phyloP scores from a whole-genome alignment of 1,139 yeast species.

The Hemisphaericaspora lyxosophila region DNA sequence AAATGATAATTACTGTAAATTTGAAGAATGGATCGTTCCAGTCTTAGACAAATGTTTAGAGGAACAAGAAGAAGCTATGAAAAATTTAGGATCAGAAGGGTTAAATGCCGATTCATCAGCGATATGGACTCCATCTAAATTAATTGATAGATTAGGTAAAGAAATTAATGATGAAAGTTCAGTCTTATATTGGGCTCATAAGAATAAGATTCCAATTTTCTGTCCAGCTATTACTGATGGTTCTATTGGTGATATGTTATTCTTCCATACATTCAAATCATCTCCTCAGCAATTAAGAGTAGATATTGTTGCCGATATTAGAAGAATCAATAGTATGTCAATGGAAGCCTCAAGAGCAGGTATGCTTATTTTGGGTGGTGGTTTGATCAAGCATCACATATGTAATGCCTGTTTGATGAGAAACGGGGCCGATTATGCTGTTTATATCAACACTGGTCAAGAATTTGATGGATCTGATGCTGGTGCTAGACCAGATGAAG shows the following conservation, averaged over 20 bases:
- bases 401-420: constrained; percentile 98
- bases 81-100: constrained; percentile 60
- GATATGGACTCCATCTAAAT: constrained; percentile 88
- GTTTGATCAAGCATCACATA: constrained; percentile 92
- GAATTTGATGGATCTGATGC: constrained; percentile 99
- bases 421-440: constrained; percentile 98
- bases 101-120: constrained; percentile 45
- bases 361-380: constrained; percentile 95
- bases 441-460: constrained; percentile 95
- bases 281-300: constrained; percentile 85
- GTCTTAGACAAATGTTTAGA: constrained; percentile 80
- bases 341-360: constrained; percentile 97
- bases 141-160: constrained; percentile 90
- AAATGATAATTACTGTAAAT: constrained; percentile 93
- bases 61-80: constrained; percentile 76
- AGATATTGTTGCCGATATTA: constrained; percentile 91
- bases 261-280: constrained; percentile 95
- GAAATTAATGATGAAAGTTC: constrained; percentile 92
- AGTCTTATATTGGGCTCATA: constrained; percentile 98
- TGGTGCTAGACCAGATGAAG: constrained; percentile 99
- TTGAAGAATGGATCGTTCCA: constrained; percentile 98
- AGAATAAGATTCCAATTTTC: constrained; percentile 90
- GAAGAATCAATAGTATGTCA: constrained; percentile 86
- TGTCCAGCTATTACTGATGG: constrained; percentile 99
- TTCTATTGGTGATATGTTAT: constrained; percentile 96